phyloP scores from a whole-genome alignment of 2,329 filamentous ascomycete species.

The Phialophora chinensis region DNA sequence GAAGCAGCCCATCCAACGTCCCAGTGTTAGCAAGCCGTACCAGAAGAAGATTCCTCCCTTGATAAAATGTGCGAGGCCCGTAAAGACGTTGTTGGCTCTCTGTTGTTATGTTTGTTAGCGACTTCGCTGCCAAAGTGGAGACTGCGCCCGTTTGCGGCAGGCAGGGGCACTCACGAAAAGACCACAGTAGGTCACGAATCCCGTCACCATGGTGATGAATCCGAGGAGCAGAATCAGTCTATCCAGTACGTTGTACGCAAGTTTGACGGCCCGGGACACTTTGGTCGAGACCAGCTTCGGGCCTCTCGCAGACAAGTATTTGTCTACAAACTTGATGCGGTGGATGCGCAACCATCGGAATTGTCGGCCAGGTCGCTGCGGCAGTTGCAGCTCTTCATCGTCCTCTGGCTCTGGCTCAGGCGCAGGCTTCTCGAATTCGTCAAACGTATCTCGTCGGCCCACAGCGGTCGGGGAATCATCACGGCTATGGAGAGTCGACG shows the following conservation, averaged over 20 bases:
- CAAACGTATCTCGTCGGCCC: constrained; percentile 53
- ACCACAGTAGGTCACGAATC: constrained; percentile 77
- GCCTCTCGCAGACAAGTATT: constrained; percentile 61
- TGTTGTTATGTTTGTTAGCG: constrained; percentile 24
- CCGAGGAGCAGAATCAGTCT: constrained; percentile 78
- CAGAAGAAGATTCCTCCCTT: constrained; percentile 96
- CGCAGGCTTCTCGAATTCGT: constrained; percentile 56
- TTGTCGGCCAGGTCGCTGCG: constrained; percentile 33
- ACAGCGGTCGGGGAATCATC: constrained; percentile 67
- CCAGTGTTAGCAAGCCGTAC: constrained; percentile 85
- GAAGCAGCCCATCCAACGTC: constrained; percentile 89
- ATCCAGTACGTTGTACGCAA: constrained; percentile 73
- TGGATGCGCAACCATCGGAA: constrained; percentile 47
- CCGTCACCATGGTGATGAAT: constrained; percentile 73
- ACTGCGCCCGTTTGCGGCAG: not conserved
- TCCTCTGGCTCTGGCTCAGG: constrained; percentile 49
- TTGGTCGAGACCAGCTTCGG: constrained; percentile 46
- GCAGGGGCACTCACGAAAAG: constrained; percentile 72
- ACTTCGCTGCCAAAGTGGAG: constrained; percentile 5
- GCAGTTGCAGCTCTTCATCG: constrained; percentile 53
- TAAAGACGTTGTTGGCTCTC: constrained; percentile 69
- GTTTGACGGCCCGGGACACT: constrained; percentile 63
- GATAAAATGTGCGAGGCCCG: constrained; percentile 87
- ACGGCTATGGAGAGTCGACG: constrained; percentile 69
- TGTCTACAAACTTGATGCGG: constrained; percentile 52